Base-by-base conservation (phyloP, 164 flowering plant genomes). In the Saururus chinensis region DNA sequence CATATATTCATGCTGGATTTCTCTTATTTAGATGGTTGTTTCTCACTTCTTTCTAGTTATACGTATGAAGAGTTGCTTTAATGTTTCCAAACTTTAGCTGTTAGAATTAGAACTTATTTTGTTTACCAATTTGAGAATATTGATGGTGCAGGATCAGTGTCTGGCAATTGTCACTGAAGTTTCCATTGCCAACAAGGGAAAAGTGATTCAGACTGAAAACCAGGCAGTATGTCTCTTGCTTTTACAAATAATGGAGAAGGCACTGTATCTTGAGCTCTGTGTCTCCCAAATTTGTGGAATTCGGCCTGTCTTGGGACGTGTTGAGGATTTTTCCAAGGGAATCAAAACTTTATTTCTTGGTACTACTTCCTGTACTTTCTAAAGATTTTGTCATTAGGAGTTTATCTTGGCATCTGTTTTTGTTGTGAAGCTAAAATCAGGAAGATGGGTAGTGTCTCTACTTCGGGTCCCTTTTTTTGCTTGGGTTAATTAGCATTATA, bases 251-350 rank as follows among this genome's bases (percentile, higher is more conserved):
- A 65, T 79, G 70, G 95, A 88, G 66, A 90, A 82, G 86, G 78
- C 93, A 4, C 71, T 90, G 75, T 80, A 85, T 68, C 74, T 95
- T 79, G 99, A 95, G 74, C 80, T 76, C 6, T 85, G 87, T 62
- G 96, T 90, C 22, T 74, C 84, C 25, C 97, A 87, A 63, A 83
- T 76, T 21, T 95, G 99, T 66, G 92, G 96, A 63, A 82, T 90
- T 51, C 76, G 89, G 74, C 91, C 96, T 22, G 96, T 88, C 1
- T 60, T 76, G 56, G 97, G 96, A 12, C 92, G 87, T 7, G 81
- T 84, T 35, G 99, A 95, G 68, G 90, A 87, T 66, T 90, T 95
- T 70, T 78, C 92, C 0, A 90, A 81, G 77, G 88, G 74, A 77
- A 59, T 80, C 60, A 81, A 77, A 72, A 57, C 66, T 21, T 75